phyloP scores from a whole-genome alignment of 2,329 filamentous ascomycete species.

The Epichloe festucae region DNA sequence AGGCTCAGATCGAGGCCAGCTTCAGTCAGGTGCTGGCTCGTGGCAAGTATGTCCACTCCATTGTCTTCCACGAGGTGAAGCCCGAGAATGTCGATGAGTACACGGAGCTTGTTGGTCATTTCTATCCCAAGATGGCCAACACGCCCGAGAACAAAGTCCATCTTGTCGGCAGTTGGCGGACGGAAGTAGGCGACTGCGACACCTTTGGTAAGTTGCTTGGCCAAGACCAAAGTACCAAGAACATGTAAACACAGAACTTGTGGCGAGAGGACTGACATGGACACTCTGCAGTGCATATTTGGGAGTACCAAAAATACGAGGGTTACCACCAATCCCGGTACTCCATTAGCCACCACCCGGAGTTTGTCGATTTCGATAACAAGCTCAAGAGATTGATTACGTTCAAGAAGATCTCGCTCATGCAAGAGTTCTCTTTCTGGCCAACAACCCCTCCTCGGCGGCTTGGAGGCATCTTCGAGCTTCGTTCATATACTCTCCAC shows the following conservation, averaged over 20 bases:
- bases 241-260: neutral
- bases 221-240: neutral
- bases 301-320: constrained; percentile 96
- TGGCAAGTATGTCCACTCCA: constrained; percentile 97
- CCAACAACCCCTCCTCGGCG: constrained; percentile 82
- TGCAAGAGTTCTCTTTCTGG: constrained; percentile 99
- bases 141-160: constrained; percentile 86
- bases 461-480: constrained; percentile 86
- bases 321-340: constrained; percentile 90
- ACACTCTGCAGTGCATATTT: constrained; percentile 69
- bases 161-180: constrained; percentile 94
- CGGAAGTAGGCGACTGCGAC: constrained; percentile 92
- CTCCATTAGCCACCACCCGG: constrained; percentile 69
- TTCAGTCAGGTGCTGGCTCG: constrained; percentile 91
- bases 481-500: constrained; percentile 91
- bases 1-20: constrained; percentile 88
- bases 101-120: constrained; percentile 72
- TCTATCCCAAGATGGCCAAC: constrained; percentile 83
- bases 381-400: constrained; percentile 78
- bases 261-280: neutral
- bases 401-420: constrained; percentile 76
- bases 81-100: constrained; percentile 95
- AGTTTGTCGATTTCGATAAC: constrained; percentile 69
- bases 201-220: constrained; percentile 61
- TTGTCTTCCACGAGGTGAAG: constrained; percentile 92